These are phyloP conservation scores for Carex littledalei DNA, from an alignment of 176 grass and related monocot genomes.

Conservation along the genomic window DNA sequence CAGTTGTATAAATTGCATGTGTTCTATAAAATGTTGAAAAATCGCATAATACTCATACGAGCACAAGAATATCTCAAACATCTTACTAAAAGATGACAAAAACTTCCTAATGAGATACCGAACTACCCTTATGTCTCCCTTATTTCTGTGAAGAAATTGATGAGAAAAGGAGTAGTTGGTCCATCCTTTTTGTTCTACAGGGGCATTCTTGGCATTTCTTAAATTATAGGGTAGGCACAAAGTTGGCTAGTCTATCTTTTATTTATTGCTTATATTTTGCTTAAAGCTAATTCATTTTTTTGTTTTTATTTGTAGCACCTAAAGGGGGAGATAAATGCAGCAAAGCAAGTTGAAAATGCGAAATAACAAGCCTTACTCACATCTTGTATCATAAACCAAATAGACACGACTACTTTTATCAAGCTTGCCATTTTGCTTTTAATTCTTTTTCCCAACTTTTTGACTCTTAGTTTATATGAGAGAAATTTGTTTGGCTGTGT, in stretches of 20 bases:
- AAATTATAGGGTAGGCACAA: not conserved
- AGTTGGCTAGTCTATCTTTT: not conserved
- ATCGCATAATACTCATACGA: not conserved
- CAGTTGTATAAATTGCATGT: slow-evolving; percentile 6
- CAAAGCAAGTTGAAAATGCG: slow-evolving; percentile 6
- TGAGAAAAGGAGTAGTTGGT: not conserved
- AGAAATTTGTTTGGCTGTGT: slow-evolving; percentile 22
- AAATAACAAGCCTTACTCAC: not conserved
- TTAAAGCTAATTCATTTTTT: not conserved
- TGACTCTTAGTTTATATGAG: slow-evolving; percentile 20
- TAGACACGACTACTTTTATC: slow-evolving; percentile 23
- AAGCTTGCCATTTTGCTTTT: slow-evolving; percentile 20
- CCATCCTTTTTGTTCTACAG: not conserved
- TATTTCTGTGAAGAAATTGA: not conserved
- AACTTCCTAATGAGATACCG: not conserved
- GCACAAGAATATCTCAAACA: not conserved
- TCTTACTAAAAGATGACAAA: not conserved
- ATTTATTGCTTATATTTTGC: not conserved
- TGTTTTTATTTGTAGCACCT: slow-evolving; percentile 10
- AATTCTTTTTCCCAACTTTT: slow-evolving; percentile 21
- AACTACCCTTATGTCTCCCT: not conserved
- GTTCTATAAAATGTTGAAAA: not conserved
- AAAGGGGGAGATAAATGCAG: slow-evolving; percentile 16
- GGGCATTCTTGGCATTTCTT: not conserved
- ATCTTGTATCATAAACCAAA: slow-evolving; percentile 23